Base-by-base conservation (phyloP, 2,329 filamentous ascomycete genomes). In the Diplodia intermedia region DNA sequence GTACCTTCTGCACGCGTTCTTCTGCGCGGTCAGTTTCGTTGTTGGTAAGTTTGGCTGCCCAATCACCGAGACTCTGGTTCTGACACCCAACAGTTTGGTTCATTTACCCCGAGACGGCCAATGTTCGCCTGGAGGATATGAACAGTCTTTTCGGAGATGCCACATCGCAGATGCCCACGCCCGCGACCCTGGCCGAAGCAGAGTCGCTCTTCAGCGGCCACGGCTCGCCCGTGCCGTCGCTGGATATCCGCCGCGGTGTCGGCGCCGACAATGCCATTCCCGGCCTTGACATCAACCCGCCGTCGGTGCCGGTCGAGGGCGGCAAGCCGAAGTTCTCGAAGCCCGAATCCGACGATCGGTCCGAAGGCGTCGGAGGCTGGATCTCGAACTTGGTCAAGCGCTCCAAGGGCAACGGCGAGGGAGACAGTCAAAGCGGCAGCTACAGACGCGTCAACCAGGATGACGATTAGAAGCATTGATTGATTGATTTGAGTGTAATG, bases 71-170 rank as follows among this genome's bases (percentile, higher is more conserved):
- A 20, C 15, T 31, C 11, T n/a, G 7, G 50, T 29, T 38, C 76
- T 79, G 62, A 79, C 57, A 26, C 5, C 4, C 31, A 12, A 14
- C 71, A 97, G 95, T 99, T 8, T 99, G 94, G 81, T 98, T 98
- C 81, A 88, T 97, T 72, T 99, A 98, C 78, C 95, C 95, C 36
- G 95, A 99, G 80, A 99, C 95, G 0, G 95, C 94, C 72, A 96
- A 96, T 74, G 90, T 99, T 68, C 90, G 94, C 68, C 86, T 99
- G 62, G 95, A 99, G 81, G 95, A 99, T 73, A 99, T 99, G 95
- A 92, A 97, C 77, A 86, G 89, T 2, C 82, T 99, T 18, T 99
- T 99, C 75, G 95, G 95, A 71, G 95, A 99, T 79, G 92, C 94
- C 43, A 95, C 92, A 31, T 94, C 92, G 2, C 88, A 90, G 12